Evolutionary conservation across 2,329 filamentous ascomycete species (phyloP).

Genomic region (Claviceps maximensis): DNA sequence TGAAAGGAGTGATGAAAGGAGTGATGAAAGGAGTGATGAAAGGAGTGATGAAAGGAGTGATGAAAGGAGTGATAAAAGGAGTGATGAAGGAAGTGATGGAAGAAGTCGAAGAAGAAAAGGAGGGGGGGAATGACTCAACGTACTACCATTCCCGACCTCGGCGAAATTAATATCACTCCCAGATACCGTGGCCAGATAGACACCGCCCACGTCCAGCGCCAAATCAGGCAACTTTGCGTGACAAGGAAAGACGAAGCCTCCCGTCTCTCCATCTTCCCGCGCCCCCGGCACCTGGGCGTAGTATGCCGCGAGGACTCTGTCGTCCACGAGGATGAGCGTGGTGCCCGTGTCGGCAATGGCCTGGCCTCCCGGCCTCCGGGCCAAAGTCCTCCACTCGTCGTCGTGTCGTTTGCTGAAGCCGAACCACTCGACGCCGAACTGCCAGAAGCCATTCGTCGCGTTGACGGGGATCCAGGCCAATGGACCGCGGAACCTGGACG

Average conservation of each 20-base stretch:
- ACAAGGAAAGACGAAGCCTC: constrained; percentile 34
- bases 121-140: too few species aligned
- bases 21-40: too few species aligned
- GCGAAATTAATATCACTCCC: constrained; percentile 42
- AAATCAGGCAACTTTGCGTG: constrained; percentile 31
- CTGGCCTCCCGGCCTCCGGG: constrained; percentile 29
- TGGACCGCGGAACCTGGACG: constrained; percentile 45
- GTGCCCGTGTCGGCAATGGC: constrained; percentile 46
- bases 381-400: constrained; percentile 5
- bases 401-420: constrained; percentile 3
- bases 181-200: constrained; percentile 42
- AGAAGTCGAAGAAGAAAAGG: too few species aligned
- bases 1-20: too few species aligned
- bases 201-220: constrained; percentile 41
- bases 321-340: constrained; percentile 46
- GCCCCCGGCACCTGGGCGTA: constrained; percentile 29
- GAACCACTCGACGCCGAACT: constrained; percentile 13
- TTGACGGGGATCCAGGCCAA: constrained; percentile 52
- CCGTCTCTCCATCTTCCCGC: constrained; percentile 21
- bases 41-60: too few species aligned
- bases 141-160: constrained; percentile 35
- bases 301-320: constrained; percentile 34
- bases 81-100: too few species aligned
- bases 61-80: too few species aligned
- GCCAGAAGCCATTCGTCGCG: constrained; percentile 52